Conservation (phyloP, 177 flowering plant species). For the Vitis hybrid region DNA sequence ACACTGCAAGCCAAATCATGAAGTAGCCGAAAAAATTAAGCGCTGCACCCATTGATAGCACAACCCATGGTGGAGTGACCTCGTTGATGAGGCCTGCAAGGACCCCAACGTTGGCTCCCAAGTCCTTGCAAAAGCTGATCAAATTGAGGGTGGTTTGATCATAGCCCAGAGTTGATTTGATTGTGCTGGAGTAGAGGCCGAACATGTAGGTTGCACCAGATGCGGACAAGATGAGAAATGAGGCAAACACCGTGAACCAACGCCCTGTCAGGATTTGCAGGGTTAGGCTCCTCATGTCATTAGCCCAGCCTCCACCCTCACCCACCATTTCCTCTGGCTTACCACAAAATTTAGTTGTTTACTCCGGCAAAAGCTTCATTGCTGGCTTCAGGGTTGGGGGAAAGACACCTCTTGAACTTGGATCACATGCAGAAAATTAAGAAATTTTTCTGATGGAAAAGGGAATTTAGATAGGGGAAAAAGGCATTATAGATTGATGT, state of each 20-base stretch:
- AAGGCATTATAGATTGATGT: no score
- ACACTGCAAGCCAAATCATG: constrained; percentile 27
- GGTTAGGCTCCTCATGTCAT: constrained; percentile 1
- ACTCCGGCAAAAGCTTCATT: no score
- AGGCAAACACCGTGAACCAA: constrained; percentile 26
- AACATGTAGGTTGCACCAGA: constrained; percentile 27
- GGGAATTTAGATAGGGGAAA: no score
- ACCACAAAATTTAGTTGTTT: no score
- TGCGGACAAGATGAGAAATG: constrained; percentile 16
- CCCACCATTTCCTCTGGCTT: no score
- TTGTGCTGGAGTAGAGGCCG: constrained; percentile 22
- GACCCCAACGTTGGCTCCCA: constrained; percentile 26
- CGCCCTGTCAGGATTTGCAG: constrained; percentile 10
- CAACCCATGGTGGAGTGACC: constrained; percentile 28
- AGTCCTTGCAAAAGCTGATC: constrained; percentile 22
- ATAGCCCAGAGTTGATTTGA: constrained; percentile 21
- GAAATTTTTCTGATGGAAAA: no score
- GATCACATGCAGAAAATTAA: no score
- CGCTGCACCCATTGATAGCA: constrained; percentile 19
- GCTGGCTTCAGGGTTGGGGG: no score
- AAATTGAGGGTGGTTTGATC: constrained; percentile 20
- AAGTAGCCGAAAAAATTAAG: constrained; percentile 25
- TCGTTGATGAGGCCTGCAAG: constrained; percentile 27
- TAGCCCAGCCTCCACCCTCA: no score
- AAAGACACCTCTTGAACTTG: no score